Evolutionary conservation across 768 basidiomycete species (phyloP).

Genomic region (Leccinum arenicola): DNA sequence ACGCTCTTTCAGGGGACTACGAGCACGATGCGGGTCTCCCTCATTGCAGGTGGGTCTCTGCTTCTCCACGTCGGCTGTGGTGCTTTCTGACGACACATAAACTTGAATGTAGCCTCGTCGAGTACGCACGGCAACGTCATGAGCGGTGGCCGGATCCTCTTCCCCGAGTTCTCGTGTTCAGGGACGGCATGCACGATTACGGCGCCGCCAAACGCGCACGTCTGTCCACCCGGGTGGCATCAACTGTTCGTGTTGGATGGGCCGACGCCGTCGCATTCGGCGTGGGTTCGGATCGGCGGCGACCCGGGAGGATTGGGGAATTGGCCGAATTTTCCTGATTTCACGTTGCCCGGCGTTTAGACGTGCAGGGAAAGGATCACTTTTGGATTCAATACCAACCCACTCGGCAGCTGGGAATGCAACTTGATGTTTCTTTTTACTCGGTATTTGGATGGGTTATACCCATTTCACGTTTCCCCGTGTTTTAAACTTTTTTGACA

Average conservation of each 20-base stretch:
- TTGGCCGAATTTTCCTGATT: conserved; percentile 71
- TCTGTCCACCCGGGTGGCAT: conserved; percentile 76
- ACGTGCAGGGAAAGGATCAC: too few relatives aligned
- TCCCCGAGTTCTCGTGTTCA: conserved; percentile 66
- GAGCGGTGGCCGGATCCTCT: conserved; percentile 63
- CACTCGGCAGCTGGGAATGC: too few relatives aligned
- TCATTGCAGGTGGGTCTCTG: conserved; percentile 53
- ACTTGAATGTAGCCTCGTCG: conserved; percentile 49
- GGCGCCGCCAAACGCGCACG: conserved; percentile 65
- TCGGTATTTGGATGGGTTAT: conserved; percentile 43
- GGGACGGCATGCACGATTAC: conserved; percentile 78
- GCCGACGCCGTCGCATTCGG: conserved; percentile 71
- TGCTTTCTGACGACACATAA: too few relatives aligned
- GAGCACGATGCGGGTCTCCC: conserved; percentile 55
- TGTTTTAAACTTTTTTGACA: background rate
- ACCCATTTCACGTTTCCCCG: conserved; percentile 34
- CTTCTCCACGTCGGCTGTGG: too few relatives aligned
- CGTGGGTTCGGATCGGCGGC: conserved; percentile 76
- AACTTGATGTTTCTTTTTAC: background rate
- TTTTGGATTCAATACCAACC: too few relatives aligned
- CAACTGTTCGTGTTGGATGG: conserved; percentile 77
- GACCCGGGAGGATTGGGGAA: conserved; percentile 60
- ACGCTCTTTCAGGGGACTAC: conserved; percentile 39
- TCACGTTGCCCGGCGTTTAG: conserved; percentile 60
- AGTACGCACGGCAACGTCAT: conserved; percentile 79